Evolutionary conservation across 306 rosid species (phyloP), one percentile per base, ranked within the genome.

Genomic region (Malus orientalis): DNA sequence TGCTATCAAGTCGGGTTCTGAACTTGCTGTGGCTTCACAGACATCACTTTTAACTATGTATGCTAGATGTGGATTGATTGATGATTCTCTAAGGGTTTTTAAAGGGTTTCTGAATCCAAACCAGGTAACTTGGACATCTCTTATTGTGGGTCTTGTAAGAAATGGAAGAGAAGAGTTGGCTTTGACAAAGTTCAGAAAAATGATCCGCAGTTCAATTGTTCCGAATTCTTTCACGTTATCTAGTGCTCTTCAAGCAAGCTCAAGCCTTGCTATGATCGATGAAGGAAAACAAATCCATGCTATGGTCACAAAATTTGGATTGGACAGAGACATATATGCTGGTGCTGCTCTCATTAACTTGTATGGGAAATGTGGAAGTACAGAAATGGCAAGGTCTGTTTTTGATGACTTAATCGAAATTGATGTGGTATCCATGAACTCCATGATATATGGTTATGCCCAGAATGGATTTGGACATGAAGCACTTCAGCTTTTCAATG

Each of bases 21-120:
- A 88, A 82, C 76, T 78, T 70, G 91, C 78, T 15, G 89, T 88
- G 68, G 87, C 86, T 40, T 85, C 90, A 36, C 89, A 88, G 75
- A 90, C 96, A 42, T 88, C 93, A 14, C 91, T 88, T 47, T 87
- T 88, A 62, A 88, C 96, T 9, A 85, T 90, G 96, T 87, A 90
- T 84, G 80, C 88, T 61, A 86, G 86, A 70, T 88, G 91, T 76
- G 72, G 79, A 67, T 77, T 84, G 84, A 80, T 88, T 70, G 85
- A 85, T 74, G 93, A 90, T 78, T 87, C 90, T 55, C 73, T 90
- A 20, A 76, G 71, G 80, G 87, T 90, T 32, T 90, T 90, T 74
- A 73, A 79, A 74, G 74, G 69, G 54, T 63, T 90, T 81, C 70
- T 71, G 75, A 59, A 78, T 80, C 91, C 93, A 63, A 90, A 84